Conservation (phyloP, 2,329 filamentous ascomycete species). For the Phialocephala subalpina region DNA sequence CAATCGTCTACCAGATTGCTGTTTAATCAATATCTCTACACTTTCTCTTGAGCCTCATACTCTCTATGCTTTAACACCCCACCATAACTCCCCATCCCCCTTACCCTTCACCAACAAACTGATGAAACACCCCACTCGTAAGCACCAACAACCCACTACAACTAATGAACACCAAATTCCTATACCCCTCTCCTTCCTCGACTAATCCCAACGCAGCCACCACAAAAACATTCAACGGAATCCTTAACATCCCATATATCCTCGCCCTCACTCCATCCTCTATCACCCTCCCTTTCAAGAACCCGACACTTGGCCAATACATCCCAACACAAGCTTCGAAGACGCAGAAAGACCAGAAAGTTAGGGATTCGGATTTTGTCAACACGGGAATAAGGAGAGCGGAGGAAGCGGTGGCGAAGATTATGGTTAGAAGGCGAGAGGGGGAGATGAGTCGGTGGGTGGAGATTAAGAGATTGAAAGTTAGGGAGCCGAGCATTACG, state of each 20-base stretch:
- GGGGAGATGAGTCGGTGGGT: slow-evolving; percentile 41
- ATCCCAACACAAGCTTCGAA: slow-evolving; percentile 65
- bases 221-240: slow-evolving; percentile 66
- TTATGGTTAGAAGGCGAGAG: slow-evolving; percentile 46
- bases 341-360: slow-evolving; percentile 64
- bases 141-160: slow-evolving; percentile 42
- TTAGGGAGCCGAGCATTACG: slow-evolving; percentile 65
- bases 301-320: slow-evolving; percentile 64
- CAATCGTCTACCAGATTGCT: background rate
- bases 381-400: slow-evolving; percentile 53
- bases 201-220: slow-evolving; percentile 56
- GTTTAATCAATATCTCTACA: background rate
- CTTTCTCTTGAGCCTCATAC: background rate
- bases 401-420: slow-evolving; percentile 49
- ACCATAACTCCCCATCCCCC: background rate
- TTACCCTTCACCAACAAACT: slow-evolving; percentile 33
- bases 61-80: background rate
- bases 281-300: slow-evolving; percentile 61
- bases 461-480: slow-evolving; percentile 52
- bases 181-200: slow-evolving; percentile 49
- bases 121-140: slow-evolving; percentile 37
- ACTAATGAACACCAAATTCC: slow-evolving; percentile 43
- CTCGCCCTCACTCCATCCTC: slow-evolving; percentile 60
- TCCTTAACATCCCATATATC: slow-evolving; percentile 63
- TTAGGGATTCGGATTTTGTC: slow-evolving; percentile 50